Conservation (phyloP, 306 rosid species). For the Glycyrrhiza uralensis region DNA sequence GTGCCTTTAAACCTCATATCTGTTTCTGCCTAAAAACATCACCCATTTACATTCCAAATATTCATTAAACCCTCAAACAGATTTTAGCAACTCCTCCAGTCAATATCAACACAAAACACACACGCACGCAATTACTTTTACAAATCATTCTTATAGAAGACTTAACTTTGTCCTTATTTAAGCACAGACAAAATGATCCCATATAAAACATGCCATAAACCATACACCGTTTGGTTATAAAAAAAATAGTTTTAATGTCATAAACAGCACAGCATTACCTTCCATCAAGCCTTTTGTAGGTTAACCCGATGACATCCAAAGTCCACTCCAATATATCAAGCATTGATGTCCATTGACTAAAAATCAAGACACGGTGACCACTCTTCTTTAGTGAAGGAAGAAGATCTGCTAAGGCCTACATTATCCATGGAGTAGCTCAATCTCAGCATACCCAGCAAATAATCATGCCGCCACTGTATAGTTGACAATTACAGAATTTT, state of each 20-base stretch:
- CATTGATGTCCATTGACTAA: slow-evolving; percentile 99
- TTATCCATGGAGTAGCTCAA: slow-evolving; percentile 25
- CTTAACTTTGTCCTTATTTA: neutral
- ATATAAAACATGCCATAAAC: neutral
- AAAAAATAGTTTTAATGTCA: neutral
- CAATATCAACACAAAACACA: neutral
- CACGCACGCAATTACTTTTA: neutral
- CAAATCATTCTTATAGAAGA: neutral
- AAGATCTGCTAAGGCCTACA: slow-evolving; percentile 69
- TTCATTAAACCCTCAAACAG: neutral
- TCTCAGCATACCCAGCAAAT: slow-evolving; percentile 28
- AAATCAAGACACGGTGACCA: slow-evolving; percentile 88
- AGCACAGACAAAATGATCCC: neutral
- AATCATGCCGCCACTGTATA: neutral
- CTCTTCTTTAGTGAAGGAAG: slow-evolving; percentile 73
- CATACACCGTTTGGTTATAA: neutral
- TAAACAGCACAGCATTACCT: slow-evolving; percentile 49
- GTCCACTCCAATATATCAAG: slow-evolving; percentile 96
- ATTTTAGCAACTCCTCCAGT: neutral
- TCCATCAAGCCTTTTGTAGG: slow-evolving; percentile 94
- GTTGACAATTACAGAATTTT: slow-evolving; percentile 14
- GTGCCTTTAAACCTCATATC: neutral
- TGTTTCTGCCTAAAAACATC: neutral
- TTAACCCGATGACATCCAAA: slow-evolving; percentile 88
- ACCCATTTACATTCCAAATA: neutral